Conservation (phyloP, 2,329 filamentous ascomycete genomes). For the Cladosporium sp. region DNA sequence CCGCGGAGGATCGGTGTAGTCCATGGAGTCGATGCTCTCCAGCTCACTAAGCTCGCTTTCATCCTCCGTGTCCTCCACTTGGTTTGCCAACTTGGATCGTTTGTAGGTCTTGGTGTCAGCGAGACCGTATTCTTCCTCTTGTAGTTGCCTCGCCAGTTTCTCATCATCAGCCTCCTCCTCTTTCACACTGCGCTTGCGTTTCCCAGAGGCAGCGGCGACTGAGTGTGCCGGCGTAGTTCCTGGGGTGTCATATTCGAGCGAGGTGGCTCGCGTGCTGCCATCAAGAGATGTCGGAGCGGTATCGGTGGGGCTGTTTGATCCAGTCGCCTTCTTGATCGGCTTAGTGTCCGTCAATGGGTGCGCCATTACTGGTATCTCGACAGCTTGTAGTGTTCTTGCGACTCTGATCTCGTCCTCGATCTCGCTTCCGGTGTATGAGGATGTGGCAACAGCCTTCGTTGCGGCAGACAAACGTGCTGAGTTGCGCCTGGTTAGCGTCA, state of each 20-base stretch:
- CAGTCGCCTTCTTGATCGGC: constrained; percentile 5
- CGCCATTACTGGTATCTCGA: constrained; percentile 10
- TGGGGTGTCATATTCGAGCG: constrained; percentile 61
- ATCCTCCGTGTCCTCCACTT: constrained; percentile 36
- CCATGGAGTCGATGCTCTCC: constrained; percentile 30
- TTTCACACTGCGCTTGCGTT: constrained; percentile 39
- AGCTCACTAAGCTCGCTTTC: constrained; percentile 37
- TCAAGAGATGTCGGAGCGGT: constrained; percentile 24
- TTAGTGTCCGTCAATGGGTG: neutral
- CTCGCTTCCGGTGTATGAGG: constrained; percentile 12
- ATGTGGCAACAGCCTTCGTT: constrained; percentile 12
- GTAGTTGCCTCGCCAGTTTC: constrained; percentile 36
- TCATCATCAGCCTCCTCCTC: constrained; percentile 36
- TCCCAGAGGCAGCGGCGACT: constrained; percentile 32
- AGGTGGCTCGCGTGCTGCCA: constrained; percentile 43
- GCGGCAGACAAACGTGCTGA: constrained; percentile 14
- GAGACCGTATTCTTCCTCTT: constrained; percentile 40
- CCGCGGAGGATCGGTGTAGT: neutral
- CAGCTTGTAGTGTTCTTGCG: constrained; percentile 7
- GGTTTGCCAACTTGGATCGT: constrained; percentile 29
- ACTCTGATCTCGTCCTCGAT: constrained; percentile 26
- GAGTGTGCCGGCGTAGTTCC: constrained; percentile 61
- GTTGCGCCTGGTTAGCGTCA: constrained; percentile 12
- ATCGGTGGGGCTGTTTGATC: constrained; percentile 27
- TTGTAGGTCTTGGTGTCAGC: constrained; percentile 28